Evolutionary conservation across 2,329 filamentous ascomycete species (phyloP).

Genomic region (Paradendryphiella salina): DNA sequence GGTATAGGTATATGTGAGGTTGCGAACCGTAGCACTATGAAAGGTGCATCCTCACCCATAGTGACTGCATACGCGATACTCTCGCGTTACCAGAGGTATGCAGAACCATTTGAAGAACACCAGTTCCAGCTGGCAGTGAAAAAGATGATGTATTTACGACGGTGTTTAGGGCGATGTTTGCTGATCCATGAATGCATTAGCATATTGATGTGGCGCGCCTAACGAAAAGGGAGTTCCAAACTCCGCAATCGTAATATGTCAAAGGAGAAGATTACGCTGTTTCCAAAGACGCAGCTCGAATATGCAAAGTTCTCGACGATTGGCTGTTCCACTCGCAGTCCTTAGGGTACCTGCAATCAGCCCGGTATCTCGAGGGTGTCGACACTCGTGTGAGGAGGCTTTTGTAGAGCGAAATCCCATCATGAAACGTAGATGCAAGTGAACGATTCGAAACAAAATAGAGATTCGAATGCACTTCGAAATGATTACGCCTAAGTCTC

Average conservation of each 20-base stretch:
- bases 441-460: too few species aligned
- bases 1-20: slow-evolving; percentile 27
- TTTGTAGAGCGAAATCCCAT: too few species aligned
- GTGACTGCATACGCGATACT: slow-evolving; percentile 14
- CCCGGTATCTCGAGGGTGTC: too few species aligned
- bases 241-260: neutral
- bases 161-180: neutral
- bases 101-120: slow-evolving; percentile 8
- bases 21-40: slow-evolving; percentile 25
- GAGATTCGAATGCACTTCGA: too few species aligned
- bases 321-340: too few species aligned
- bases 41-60: slow-evolving; percentile 15
- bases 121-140: neutral
- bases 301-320: too few species aligned
- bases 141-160: neutral
- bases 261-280: neutral
- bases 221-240: neutral
- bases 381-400: too few species aligned
- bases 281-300: too few species aligned
- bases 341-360: too few species aligned
- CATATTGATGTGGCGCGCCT: slow-evolving; percentile 1
- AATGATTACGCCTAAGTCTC: too few species aligned
- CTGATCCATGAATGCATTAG: neutral
- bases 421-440: too few species aligned
- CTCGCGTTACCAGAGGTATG: slow-evolving; percentile 6